Base-by-base conservation (phyloP, 805 yeast genomes). In the Zygosaccharomyces pseudorouxii region DNA sequence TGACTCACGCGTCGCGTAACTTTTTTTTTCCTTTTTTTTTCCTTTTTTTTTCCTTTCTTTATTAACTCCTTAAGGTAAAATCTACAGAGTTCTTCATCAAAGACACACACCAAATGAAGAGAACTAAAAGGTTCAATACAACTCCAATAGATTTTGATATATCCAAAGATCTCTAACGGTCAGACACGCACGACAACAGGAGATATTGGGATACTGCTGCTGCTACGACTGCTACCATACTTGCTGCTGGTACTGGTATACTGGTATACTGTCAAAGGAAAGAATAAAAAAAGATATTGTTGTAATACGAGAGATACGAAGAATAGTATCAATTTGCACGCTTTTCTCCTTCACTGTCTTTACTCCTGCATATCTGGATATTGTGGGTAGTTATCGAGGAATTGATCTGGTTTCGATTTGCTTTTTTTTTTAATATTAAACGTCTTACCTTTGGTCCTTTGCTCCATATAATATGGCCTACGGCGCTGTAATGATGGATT, bases 401-500 rank as follows among this genome's bases (percentile, higher is more conserved):
- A 25, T 25, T 25, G 28, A 25, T 25, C 28, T 25, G 28, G 28
- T 25, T 25, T 25, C 28, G 28, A 25, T 25, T 25, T 25, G 28
- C 11, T 25, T 9, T 25, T 25, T 25, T 25, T 25, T 25, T n/a
- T n/a, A n/a, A n/a, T n/a, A n/a, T n/a, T n/a, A n/a, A n/a, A n/a
- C n/a, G n/a, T n/a, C n/a, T n/a, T n/a, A n/a, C n/a, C n/a, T n/a
- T n/a, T n/a, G n/a, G n/a, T n/a, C n/a, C n/a, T n/a, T 25, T 25
- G 28, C 11, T 25, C 28, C 22, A 25, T 14, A 37, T 23, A 41
- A 23, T 19, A 49, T 49, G 52, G 49, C 30, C 38, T 49, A 38
- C 41, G 44, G 49, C 23, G 47, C 49, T n/a, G 52, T 42, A 20
- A 49, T 49, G 37, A 49, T 38, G 46, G 49, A 46, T 35, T 23